phyloP scores from a whole-genome alignment of 176 grass and related monocot species.

The Aegilops tauschii region DNA sequence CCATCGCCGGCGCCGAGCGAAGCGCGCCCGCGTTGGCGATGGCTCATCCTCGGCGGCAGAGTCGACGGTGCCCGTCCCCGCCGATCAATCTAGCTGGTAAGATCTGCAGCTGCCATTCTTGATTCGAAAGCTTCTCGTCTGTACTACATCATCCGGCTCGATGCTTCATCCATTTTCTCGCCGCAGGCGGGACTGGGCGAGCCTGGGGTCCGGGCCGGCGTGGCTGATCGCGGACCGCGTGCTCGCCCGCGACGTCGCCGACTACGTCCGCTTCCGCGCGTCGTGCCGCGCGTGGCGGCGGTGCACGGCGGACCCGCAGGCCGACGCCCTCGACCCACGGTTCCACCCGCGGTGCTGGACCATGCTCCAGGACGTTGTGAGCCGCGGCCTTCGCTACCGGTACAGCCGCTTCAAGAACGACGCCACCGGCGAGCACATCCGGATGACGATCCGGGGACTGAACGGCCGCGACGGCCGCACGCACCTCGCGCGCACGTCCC shows the following conservation, averaged over 20 bases:
- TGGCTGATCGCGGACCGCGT: neutral
- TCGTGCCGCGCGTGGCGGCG: neutral
- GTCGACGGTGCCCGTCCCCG: too few relatives aligned
- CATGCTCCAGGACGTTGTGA: neutral
- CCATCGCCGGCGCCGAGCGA: neutral
- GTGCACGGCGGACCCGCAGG: neutral
- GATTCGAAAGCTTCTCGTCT: neutral
- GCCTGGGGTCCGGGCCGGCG: neutral
- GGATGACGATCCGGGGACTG: neutral
- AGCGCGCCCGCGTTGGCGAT: neutral
- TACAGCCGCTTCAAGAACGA: neutral
- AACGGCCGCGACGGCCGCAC: neutral
- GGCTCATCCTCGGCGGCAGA: neutral
- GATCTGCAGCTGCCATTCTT: neutral
- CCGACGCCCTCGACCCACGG: neutral
- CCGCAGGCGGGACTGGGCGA: neutral
- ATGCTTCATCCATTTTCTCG: neutral
- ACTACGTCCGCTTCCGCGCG: neutral
- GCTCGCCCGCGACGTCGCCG: neutral
- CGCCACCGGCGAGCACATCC: neutral
- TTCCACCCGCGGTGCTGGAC: neutral
- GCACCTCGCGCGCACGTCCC: neutral
- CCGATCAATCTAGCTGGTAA: neutral
- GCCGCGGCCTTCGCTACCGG: neutral
- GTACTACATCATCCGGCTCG: neutral